Evolutionary conservation across 116 monocot species (phyloP), one percentile per base, ranked within the genome.

Genomic region (Cymodocea nodosa): DNA sequence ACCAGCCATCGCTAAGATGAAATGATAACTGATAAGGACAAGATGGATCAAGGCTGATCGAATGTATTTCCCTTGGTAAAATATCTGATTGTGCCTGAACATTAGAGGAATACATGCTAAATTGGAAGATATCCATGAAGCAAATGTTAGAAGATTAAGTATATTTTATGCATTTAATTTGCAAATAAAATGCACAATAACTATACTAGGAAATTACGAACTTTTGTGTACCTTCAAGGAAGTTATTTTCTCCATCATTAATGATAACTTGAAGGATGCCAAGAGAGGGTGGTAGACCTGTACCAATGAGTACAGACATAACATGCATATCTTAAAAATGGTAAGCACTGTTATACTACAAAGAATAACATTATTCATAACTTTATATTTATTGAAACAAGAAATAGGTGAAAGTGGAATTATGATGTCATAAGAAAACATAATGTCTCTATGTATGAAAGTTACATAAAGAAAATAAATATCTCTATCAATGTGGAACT

Each of bases 1-100:
- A 94, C 94, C 95, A 95, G 63, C 95, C 95, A 82, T 95, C 87
- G 76, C 78, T 81, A 62, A 95, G 91, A 82, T 95, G 95, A 70
- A 95, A 95, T 51, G 90, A 85, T 74, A 95, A 80, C 73, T 95
- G 95, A 73, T 85, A 75, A 17, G 81, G 66, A 69, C 85, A 83
- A 63, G 78, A 85, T 35, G 95, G 95, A 64, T 95, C 71, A 60
- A 95, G 75, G 63, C 63, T 81, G 67, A 95, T 83, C 1, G 87
- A 87, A 70, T 83, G 77, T 70, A 95, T 87, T 72, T 78, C 87
- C 60, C 36, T 81, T 50, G 83, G 44, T 16, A 69, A 67, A 74
- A 95, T 95, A 65, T 79, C 69, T 71, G 87, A 77, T 73, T 95
- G 95, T 63, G 80, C 90, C 94, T 94, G 79, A 81, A 84, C 75